Conservation (phyloP, 2,329 filamentous ascomycete species). For the Didymella pinodella region DNA sequence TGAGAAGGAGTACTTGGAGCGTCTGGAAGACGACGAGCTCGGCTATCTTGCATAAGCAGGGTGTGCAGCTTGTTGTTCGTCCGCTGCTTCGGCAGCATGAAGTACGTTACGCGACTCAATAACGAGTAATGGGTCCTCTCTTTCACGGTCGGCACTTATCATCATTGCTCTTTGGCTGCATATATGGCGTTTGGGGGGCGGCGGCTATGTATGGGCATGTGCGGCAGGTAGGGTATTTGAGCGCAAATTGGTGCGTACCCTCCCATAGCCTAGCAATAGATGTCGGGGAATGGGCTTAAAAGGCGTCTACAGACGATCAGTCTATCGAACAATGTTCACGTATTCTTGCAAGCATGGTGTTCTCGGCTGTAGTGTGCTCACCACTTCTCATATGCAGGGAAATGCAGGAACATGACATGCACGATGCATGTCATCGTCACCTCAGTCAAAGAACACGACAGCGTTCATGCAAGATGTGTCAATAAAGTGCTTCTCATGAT, state of each 20-base stretch:
- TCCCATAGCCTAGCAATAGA: conserved; percentile 10
- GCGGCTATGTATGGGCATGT: conserved; percentile 7
- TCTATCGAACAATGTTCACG: neutral
- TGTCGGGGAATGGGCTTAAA: conserved; percentile 10
- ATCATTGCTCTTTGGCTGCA: conserved; percentile 19
- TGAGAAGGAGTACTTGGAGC: conserved; percentile 98
- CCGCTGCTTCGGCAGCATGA: conserved; percentile 8
- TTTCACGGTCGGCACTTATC: conserved; percentile 14
- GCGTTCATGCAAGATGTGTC: neutral
- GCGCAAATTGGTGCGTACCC: conserved; percentile 12
- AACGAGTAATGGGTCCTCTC: conserved; percentile 13
- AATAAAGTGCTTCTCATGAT: neutral
- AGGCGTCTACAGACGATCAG: conserved; percentile 7
- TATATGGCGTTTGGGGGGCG: conserved; percentile 17
- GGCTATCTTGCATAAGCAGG: conserved; percentile 81
- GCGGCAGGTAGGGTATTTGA: conserved; percentile 13
- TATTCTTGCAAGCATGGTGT: conserved; percentile 8
- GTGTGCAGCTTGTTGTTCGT: neutral
- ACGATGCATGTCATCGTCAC: neutral
- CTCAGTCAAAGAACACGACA: neutral
- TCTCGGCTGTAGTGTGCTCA: neutral
- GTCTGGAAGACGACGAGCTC: conserved; percentile 90
- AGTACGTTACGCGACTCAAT: conserved; percentile 13
- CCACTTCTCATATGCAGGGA: neutral
- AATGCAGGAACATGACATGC: neutral